Evolutionary conservation across 83 land plant genomes (phyloP).

Genomic region (Picea abies): DNA sequence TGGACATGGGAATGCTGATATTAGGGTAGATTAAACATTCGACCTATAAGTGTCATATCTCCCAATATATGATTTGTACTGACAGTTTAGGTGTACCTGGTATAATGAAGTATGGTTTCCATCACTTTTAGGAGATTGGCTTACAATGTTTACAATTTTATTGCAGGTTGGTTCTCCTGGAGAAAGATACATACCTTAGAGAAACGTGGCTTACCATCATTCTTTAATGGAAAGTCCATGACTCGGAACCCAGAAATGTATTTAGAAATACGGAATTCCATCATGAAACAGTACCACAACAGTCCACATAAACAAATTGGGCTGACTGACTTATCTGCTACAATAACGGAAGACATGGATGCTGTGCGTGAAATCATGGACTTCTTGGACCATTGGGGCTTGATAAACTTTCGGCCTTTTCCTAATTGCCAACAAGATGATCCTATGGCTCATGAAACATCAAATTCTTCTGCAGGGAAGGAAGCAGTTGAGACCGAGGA

Average conservation of each 20-base stretch:
- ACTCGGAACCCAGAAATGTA: conserved; percentile 72
- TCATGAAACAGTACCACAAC: conserved; percentile 77
- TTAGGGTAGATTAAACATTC: too few relatives aligned
- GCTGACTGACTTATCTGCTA: conserved; percentile 60
- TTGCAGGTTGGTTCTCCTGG: conserved; percentile 97
- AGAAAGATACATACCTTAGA: conserved; percentile 72
- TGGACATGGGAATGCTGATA: too few relatives aligned
- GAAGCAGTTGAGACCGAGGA: not conserved
- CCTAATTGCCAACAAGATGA: conserved; percentile 41
- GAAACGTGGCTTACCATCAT: conserved; percentile 71
- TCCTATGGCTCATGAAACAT: conserved; percentile 3
- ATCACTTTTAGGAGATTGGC: not conserved
- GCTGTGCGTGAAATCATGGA: conserved; percentile 71
- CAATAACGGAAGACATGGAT: conserved; percentile 52
- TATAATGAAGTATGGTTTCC: not conserved
- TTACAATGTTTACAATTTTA: not conserved
- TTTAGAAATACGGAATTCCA: conserved; percentile 76
- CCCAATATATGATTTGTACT: not conserved
- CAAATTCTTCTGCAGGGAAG: not conserved
- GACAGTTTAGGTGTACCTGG: not conserved
- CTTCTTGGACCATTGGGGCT: conserved; percentile 94
- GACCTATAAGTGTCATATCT: too few relatives aligned
- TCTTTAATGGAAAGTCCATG: conserved; percentile 78
- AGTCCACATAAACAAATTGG: conserved; percentile 61
- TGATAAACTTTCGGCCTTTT: conserved; percentile 90